Evolutionary conservation across 805 yeast genomes (phyloP), one percentile per base, ranked within the genome.

Genomic region (Candida qinlingensis): DNA sequence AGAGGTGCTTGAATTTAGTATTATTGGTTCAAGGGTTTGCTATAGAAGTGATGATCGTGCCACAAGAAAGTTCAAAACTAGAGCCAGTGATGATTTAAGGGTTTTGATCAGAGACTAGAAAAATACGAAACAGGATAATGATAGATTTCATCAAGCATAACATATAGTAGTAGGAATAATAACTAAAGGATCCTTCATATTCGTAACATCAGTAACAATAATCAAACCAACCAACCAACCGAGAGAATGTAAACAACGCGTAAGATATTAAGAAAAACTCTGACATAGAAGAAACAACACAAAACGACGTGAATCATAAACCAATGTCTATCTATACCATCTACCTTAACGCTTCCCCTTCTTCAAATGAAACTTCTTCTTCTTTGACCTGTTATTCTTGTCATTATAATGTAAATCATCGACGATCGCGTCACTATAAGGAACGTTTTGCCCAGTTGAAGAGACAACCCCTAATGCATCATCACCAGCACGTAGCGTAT

Each of bases 51-150:
- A 80, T 8, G 97, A 91, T 57, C 73, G 98, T 49, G 81, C 96
- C 0, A 87, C 84, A 27, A 79, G 86, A 58, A 89, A 91, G 69
- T 89, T 89, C 72, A 91, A 91, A 68, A 78, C 82, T 49, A 94
- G 85, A 55, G 76, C 79, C 33, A 88, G 87, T 36, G 85, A 79
- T 50, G 86, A 82, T 60, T 58, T 80, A 28, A 13, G 38, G 8
- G 36, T 44, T 4, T 11, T 47, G 35, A 28, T 39, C 41, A 34
- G 39, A 19, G 44, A 33, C 10, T 10, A 28, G 42, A 34, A 12
- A 6, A 12, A 19, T 31, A 31, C 34, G 19, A 19, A 19, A 19
- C 19, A 19, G 19, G 19, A 19, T 19, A 19, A 19, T 19, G 19
- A 19, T 19, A 19, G 19, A 19, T 19, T 19, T 19, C 19, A 19